Base-by-base conservation (phyloP, 2,329 filamentous ascomycete species). In the Capronia americana region DNA sequence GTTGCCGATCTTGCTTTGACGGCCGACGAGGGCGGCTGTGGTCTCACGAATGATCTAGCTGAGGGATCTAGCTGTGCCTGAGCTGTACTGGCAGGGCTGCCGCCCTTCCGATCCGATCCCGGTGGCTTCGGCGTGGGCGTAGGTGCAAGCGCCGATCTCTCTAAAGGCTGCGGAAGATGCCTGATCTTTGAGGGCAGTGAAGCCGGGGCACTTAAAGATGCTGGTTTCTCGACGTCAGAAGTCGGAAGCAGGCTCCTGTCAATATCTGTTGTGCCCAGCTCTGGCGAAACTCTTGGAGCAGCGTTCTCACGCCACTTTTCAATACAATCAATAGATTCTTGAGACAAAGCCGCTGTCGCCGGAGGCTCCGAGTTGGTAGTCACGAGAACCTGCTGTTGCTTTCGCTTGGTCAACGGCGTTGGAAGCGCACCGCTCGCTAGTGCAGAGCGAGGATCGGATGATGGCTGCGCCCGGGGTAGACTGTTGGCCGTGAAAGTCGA, bases 241-340 rank as follows among this genome's bases (percentile, higher is more conserved):
- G 23, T 10, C 28, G 2, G 28, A 4, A 32, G 51, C 20, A 59
- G 26, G n/a, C 56, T 61, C 34, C 63, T 61, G 23, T 63, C 63
- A 26, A 69, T 34, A 30, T 66, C 56, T 24, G 63, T 51, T 4
- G 55, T 61, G 23, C 66, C 66, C 14, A 69, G 30, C 53, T 66
- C 66, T 14, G 66, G 66, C 7, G 66, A 69, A 23, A 32, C 38
- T 2, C 41, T 48, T 3, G 32, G 51, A 30, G 53, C 55, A 34
- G 51, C 51, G 24, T 51, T 56, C 66, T 61, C 50, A 41, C 63
- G 23, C 62, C 51, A 8, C 59, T 55, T 65, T 57, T 48, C 58
- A 58, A 77, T 75, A 23, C 73, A 71, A 6, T 73, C 28, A 11
- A 76, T 72, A 32, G 80, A 73, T 17, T 71, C n/a, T 11, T 57